phyloP scores from a whole-genome alignment of 2,329 filamentous ascomycete genomes.

The Plectosphaerella sp. region DNA sequence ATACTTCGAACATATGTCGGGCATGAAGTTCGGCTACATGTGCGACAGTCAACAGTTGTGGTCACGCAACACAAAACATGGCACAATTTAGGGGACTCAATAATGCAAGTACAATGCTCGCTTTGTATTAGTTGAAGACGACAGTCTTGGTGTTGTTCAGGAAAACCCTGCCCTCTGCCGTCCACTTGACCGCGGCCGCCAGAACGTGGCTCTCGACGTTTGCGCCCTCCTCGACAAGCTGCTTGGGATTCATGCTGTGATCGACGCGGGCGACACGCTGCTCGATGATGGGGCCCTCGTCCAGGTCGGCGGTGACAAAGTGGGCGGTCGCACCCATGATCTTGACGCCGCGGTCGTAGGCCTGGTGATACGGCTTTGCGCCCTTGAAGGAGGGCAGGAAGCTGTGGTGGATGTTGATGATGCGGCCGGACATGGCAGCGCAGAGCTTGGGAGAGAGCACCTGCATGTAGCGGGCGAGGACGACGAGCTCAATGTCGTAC shows the following conservation, averaged over 20 bases:
- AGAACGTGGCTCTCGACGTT: slow-evolving; percentile 82
- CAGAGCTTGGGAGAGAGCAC: slow-evolving; percentile 73
- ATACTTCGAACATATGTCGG: no score
- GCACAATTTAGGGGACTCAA: no score
- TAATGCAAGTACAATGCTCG: no score
- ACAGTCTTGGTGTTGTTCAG: slow-evolving; percentile 78
- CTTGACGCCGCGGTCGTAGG: slow-evolving; percentile 81
- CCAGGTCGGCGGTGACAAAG: slow-evolving; percentile 79
- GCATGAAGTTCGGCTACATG: no score
- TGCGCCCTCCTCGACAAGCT: slow-evolving; percentile 73
- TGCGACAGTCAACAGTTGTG: no score
- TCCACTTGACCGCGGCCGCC: slow-evolving; percentile 79
- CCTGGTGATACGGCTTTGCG: slow-evolving; percentile 84
- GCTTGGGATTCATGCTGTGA: slow-evolving; percentile 71
- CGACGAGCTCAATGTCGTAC: slow-evolving; percentile 71
- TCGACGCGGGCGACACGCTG: slow-evolving; percentile 75
- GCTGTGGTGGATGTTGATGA: slow-evolving; percentile 90
- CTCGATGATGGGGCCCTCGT: slow-evolving; percentile 86
- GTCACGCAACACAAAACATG: no score
- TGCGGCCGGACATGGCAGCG: slow-evolving; percentile 74
- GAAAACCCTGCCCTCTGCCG: slow-evolving; percentile 72
- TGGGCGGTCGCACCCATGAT: slow-evolving; percentile 81
- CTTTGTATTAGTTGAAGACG: slow-evolving; percentile 51
- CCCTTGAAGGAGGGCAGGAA: slow-evolving; percentile 88
- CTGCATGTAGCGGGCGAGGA: slow-evolving; percentile 85